Conservation (phyloP, 345 rosid species). For the Salix koriyanagi region DNA sequence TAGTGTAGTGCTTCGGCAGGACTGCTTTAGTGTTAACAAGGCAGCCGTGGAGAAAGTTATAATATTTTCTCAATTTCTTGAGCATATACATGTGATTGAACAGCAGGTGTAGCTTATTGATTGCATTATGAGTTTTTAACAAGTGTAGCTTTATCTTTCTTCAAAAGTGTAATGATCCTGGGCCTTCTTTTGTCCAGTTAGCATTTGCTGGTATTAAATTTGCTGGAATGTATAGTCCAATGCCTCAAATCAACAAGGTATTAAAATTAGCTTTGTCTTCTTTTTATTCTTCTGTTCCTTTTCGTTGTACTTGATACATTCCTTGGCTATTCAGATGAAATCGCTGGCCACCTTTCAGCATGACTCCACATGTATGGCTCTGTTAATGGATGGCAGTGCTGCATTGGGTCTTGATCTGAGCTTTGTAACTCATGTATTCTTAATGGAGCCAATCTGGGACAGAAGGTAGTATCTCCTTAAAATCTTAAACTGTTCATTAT, state of each 20-base stretch:
- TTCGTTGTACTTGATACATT: not conserved
- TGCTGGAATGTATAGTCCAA: slow-evolving; percentile 79
- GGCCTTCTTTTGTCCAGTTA: slow-evolving; percentile 41
- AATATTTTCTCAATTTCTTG: slow-evolving; percentile 92
- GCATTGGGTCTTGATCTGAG: slow-evolving; percentile 97
- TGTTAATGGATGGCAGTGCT: slow-evolving; percentile 95
- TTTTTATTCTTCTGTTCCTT: not conserved
- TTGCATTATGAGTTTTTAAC: not conserved
- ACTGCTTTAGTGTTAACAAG: slow-evolving; percentile 27
- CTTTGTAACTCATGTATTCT: slow-evolving; percentile 76
- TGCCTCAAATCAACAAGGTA: slow-evolving; percentile 80
- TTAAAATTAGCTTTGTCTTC: not conserved
- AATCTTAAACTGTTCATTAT: not conserved
- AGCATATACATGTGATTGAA: slow-evolving; percentile 83
- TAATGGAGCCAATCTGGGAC: slow-evolving; percentile 99
- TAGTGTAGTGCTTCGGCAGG: slow-evolving; percentile 13
- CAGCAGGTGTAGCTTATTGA: slow-evolving; percentile 58
- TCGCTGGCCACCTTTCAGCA: slow-evolving; percentile 62
- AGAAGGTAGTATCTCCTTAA: slow-evolving; percentile 51
- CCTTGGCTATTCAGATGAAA: slow-evolving; percentile 50
- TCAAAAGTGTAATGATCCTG: not conserved
- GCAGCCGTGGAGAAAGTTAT: slow-evolving; percentile 59
- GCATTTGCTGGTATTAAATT: slow-evolving; percentile 72
- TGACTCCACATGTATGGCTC: slow-evolving; percentile 70
- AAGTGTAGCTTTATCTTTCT: not conserved